Base-by-base conservation (phyloP, 495 filamentous ascomycete species). In the Endocarpon pusillum region DNA sequence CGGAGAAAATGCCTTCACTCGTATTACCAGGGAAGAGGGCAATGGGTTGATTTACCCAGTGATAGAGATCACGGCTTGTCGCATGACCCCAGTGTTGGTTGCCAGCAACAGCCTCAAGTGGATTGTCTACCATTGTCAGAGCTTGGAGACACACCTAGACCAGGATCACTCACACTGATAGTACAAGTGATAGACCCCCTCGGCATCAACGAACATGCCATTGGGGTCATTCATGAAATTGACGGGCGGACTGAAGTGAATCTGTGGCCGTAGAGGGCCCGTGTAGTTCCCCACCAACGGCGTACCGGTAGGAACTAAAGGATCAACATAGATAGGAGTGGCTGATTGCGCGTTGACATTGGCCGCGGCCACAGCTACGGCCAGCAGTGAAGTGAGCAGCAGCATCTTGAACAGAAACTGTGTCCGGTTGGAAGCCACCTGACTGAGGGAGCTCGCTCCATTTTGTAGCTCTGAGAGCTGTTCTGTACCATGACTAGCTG, bases 191-290 rank as follows among this genome's bases (percentile, higher is more conserved):
- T 58, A 71, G 4, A 51, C 43, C n/a, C 58, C 63, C 37, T 57
- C 36, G 21, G 39, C 30, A 33, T 51, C 47, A 5, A 31, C 28
- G 20, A 71, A 56, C 39, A 73, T 59, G 31, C 71, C 68, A 47
- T 66, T 71, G 5, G 71, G 68, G 41, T 73, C 70, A 42, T 73
- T 72, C 60, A 73, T 71, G 45, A 68, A 74, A 34, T 59, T 48
- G 16, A 43, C 39, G 2, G 54, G 53, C 0, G 69, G 68, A 9
- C 61, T 61, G 50, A 61, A 75, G 47, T 75, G 69, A 32, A 43
- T 55, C 22, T 53, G 43, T 15, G 63, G 62, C 30, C 68, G 59
- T 37, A 60, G 55, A 17, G 47, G 42, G 15, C 64, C 57, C 9
- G 34, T 47, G 40, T 69, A 72, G 45, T 50, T 41, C 19, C 28